Evolutionary conservation across 805 yeast species (phyloP).

Genomic region (Yamadazyma endophytica): DNA sequence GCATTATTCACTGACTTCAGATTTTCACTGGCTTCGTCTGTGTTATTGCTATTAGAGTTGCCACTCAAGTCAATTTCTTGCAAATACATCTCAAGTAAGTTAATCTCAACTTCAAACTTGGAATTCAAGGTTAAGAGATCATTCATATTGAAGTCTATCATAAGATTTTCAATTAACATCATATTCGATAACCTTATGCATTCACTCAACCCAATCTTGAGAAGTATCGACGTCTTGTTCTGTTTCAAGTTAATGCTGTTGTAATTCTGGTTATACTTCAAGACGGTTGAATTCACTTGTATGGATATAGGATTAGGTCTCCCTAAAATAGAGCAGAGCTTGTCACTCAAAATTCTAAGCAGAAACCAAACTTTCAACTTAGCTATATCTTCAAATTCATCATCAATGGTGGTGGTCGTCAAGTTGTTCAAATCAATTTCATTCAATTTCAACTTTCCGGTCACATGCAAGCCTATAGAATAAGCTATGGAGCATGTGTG

Average conservation of each 20-base stretch:
- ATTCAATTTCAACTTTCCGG: conserved; percentile 21
- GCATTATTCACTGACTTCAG: too few relatives aligned
- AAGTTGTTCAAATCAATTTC: conserved; percentile 4
- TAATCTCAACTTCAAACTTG: conserved; percentile 40
- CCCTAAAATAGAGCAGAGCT: conserved; percentile 48
- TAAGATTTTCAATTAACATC: conserved; percentile 49
- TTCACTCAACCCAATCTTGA: conserved; percentile 48
- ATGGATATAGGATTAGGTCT: conserved; percentile 52
- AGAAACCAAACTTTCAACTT: conserved; percentile 50
- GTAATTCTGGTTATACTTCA: conserved; percentile 17
- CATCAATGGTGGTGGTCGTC: conserved; percentile 18
- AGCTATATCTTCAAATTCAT: conserved; percentile 29
- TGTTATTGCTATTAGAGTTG: neutral
- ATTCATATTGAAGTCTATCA: conserved; percentile 40
- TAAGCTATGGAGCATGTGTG: conserved; percentile 47
- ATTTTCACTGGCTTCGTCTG: too few relatives aligned
- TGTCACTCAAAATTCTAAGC: conserved; percentile 44
- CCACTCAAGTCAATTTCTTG: conserved; percentile 6
- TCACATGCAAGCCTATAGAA: conserved; percentile 49
- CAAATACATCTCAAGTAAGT: conserved; percentile 19
- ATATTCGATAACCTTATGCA: conserved; percentile 45
- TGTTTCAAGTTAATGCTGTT: conserved; percentile 14
- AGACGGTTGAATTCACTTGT: conserved; percentile 28
- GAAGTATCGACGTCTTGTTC: conserved; percentile 23
- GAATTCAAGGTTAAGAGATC: conserved; percentile 37